A percentile compares a stretch with the other conserved stretches of the same genome.
Evolutionary conservation across 768 basidiomycete species (phyloP).

Genomic region (Arthromyces matolae): DNA sequence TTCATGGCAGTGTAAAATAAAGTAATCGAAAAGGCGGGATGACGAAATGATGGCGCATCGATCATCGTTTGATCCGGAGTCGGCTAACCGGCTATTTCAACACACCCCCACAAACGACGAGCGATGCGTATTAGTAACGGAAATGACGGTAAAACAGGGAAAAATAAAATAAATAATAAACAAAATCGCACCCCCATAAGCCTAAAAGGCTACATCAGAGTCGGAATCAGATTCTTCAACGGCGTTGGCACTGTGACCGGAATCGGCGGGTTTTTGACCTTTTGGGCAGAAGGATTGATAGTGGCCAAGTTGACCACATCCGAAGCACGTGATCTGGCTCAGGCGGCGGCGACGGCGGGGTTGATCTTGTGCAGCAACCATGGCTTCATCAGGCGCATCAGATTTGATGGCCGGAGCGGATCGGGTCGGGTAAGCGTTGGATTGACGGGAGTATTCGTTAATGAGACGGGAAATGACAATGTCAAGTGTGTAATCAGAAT

Average conservation of each 20-base stretch:
- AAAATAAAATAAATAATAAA: background rate
- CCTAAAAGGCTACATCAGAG: background rate
- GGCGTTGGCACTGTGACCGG: background rate
- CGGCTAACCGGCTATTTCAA: too few species aligned
- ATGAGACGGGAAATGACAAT: slow-evolving; percentile 4
- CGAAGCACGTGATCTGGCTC: background rate
- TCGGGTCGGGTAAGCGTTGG: too few species aligned
- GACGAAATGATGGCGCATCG: too few species aligned
- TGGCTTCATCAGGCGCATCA: background rate
- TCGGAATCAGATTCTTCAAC: background rate
- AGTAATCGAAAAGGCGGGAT: too few species aligned
- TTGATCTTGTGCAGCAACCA: background rate
- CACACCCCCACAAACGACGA: background rate
- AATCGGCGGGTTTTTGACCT: background rate
- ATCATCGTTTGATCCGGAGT: too few species aligned
- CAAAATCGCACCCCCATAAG: background rate
- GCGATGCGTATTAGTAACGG: background rate
- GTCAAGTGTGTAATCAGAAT: background rate
- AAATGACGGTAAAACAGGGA: background rate
- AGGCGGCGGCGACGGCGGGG: background rate
- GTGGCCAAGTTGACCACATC: slow-evolving; percentile 1
- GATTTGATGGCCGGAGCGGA: too few species aligned
- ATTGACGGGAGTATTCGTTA: background rate
- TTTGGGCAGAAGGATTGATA: slow-evolving; percentile 2
- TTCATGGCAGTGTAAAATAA: too few species aligned